Conservation (phyloP, 768 basidiomycete species). For the Tephrocybe sp. region DNA sequence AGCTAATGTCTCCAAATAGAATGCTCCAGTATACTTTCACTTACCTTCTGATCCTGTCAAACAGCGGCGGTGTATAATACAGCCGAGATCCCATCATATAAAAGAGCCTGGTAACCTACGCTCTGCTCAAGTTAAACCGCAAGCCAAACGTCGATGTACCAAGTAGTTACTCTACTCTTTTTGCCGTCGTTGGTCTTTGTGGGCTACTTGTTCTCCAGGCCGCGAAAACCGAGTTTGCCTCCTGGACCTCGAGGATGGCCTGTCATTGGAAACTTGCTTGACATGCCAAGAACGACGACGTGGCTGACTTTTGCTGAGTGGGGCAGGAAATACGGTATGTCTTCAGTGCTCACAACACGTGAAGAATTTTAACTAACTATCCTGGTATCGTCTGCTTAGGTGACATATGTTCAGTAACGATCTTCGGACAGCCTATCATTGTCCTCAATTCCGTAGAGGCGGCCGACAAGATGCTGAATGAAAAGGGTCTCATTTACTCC, state of each 20-base stretch:
- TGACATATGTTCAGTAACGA: not conserved
- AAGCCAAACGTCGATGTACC: too few species aligned
- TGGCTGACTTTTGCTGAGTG: slow-evolving; percentile 31
- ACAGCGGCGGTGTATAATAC: not conserved
- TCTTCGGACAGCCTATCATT: slow-evolving; percentile 44
- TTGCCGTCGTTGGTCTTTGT: not conserved
- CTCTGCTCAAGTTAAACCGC: too few species aligned
- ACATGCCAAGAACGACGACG: slow-evolving; percentile 22
- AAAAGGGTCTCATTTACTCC: slow-evolving; percentile 52
- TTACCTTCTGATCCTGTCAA: not conserved
- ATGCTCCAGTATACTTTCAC: not conserved
- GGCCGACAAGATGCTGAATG: slow-evolving; percentile 49
- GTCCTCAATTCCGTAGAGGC: slow-evolving; percentile 38
- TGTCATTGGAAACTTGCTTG: slow-evolving; percentile 33
- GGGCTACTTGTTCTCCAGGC: too few species aligned
- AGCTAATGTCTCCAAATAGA: not conserved
- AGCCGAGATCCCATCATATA: not conserved
- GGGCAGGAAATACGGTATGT: slow-evolving; percentile 30
- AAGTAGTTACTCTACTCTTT: not conserved
- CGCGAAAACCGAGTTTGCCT: slow-evolving; percentile 18
- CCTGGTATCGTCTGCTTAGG: too few species aligned
- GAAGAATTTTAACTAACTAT: too few species aligned
- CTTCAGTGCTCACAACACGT: too few species aligned
- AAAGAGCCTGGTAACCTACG: not conserved
- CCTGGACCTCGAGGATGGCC: slow-evolving; percentile 38